Evolutionary conservation across 352 stramenopile species (phyloP).

Genomic region (Pythium aristosporum): DNA sequence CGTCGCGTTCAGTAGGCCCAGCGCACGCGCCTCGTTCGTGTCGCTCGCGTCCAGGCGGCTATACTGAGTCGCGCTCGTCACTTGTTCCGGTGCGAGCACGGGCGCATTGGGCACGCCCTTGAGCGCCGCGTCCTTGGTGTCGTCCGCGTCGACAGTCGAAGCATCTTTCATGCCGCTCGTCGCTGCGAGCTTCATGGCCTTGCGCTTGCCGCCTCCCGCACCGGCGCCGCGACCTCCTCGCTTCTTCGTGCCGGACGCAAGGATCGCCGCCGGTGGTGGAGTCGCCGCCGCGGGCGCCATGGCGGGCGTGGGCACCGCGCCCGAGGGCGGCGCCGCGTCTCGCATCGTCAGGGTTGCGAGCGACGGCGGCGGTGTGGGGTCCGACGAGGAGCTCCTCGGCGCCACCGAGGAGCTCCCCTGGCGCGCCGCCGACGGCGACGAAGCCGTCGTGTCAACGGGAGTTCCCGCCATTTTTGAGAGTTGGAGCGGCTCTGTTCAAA

Average conservation of each 20-base stretch:
- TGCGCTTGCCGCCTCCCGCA: constrained; percentile 20
- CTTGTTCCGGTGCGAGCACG: not conserved
- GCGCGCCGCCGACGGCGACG: not conserved
- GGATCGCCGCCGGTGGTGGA: constrained; percentile 7
- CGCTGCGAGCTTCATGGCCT: constrained; percentile 1
- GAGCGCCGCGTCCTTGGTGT: constrained; percentile 9
- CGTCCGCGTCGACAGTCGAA: not conserved
- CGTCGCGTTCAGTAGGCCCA: constrained; percentile 49
- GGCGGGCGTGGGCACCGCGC: not conserved
- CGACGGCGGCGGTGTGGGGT: constrained; percentile 1
- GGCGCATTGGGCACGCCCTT: constrained; percentile 23
- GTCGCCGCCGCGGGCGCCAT: not conserved
- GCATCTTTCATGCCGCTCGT: not conserved
- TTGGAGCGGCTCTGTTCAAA: constrained; percentile 8
- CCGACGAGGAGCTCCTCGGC: not conserved
- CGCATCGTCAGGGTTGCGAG: not conserved
- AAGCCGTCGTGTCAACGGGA: not conserved
- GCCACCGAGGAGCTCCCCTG: not conserved
- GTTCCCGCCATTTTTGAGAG: constrained; percentile 32
- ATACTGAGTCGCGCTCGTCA: constrained; percentile 30
- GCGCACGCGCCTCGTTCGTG: constrained; percentile 39
- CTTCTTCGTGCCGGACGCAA: constrained; percentile 17
- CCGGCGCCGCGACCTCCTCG: constrained; percentile 17
- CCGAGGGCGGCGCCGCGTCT: not conserved
- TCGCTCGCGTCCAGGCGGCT: constrained; percentile 66